phyloP scores from a whole-genome alignment of 768 basidiomycete species.

The Pisolithus sp. region DNA sequence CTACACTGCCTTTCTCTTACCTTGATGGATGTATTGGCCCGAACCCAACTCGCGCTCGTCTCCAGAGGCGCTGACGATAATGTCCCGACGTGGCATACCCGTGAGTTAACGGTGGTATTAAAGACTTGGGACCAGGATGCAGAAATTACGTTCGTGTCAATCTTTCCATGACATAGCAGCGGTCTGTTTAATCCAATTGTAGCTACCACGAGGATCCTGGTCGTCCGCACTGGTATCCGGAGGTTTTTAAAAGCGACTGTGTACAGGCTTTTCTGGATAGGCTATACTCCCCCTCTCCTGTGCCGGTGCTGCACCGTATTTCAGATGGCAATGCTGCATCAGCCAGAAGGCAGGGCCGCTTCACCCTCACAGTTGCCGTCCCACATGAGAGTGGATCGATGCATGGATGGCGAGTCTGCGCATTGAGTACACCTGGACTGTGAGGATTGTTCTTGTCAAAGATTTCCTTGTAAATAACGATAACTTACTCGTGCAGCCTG shows the following conservation, averaged over 20 bases:
- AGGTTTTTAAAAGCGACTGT: constrained; percentile 46
- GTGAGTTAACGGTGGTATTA: constrained; percentile 56
- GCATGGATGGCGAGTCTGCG: constrained; percentile 62
- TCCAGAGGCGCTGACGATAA: constrained; percentile 73
- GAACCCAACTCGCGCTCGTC: neutral
- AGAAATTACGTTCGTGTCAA: constrained; percentile 43
- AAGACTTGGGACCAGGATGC: constrained; percentile 49
- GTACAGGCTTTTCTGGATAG: constrained; percentile 54
- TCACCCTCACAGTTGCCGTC: constrained; percentile 68
- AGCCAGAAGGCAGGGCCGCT: constrained; percentile 20
- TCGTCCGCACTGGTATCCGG: constrained; percentile 65
- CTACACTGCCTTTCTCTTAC: too few species aligned
- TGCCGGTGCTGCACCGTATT: neutral
- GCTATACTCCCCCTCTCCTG: constrained; percentile 10
- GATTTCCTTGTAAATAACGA: constrained; percentile 1
- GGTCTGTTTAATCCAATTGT: neutral
- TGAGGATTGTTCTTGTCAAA: constrained; percentile 26
- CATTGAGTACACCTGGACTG: constrained; percentile 63
- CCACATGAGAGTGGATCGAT: constrained; percentile 67
- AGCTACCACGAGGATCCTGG: constrained; percentile 61
- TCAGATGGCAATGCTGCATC: neutral
- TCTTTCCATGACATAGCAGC: neutral
- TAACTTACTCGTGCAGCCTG: neutral
- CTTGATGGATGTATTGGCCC: neutral
- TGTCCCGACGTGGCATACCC: constrained; percentile 81